A percentile compares a stretch with the other conserved stretches of the same genome.
These are phyloP conservation scores for Epichloe gansuensis DNA, from an alignment of 2,329 filamentous ascomycete species.

Conservation along the genomic window DNA sequence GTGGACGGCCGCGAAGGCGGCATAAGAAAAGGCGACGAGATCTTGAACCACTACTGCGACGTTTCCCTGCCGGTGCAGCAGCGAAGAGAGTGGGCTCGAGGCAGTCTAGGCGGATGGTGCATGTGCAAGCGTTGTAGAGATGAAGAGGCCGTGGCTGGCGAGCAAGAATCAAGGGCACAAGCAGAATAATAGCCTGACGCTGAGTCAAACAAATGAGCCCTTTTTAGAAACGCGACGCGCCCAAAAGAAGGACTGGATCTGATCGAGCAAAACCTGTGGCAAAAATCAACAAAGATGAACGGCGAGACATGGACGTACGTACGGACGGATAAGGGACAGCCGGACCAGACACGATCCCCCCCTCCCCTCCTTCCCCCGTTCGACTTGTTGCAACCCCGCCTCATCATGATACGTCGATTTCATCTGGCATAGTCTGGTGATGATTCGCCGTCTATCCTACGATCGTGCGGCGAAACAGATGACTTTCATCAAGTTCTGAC, in stretches of 20 bases:
- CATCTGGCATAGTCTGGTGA: too few relatives aligned
- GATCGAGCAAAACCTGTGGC: too few relatives aligned
- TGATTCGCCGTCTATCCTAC: too few relatives aligned
- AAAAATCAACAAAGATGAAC: too few relatives aligned
- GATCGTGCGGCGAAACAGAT: too few relatives aligned
- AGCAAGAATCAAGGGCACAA: not conserved
- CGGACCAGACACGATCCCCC: not conserved
- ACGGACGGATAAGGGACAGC: not conserved
- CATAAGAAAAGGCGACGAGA: slow-evolving; percentile 68
- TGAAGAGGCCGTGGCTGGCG: slow-evolving; percentile 39
- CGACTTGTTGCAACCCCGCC: not conserved
- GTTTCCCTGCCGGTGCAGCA: slow-evolving; percentile 63
- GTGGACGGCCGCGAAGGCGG: slow-evolving; percentile 40
- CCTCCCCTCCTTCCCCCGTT: too few relatives aligned
- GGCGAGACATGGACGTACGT: too few relatives aligned
- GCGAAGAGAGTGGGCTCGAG: slow-evolving; percentile 76
- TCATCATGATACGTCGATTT: not conserved
- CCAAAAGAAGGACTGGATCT: too few relatives aligned
- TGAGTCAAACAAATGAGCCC: not conserved
- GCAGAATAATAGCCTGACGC: not conserved
- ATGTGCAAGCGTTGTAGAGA: slow-evolving; percentile 71
- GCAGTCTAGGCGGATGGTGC: slow-evolving; percentile 79
- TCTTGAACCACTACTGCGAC: slow-evolving; percentile 92
- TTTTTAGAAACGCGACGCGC: too few relatives aligned
- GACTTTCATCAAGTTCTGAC: too few relatives aligned